Evolutionary conservation across 1,284 basidiomycete genomes (phyloP).

Genomic region (Clitocybe nebularis): DNA sequence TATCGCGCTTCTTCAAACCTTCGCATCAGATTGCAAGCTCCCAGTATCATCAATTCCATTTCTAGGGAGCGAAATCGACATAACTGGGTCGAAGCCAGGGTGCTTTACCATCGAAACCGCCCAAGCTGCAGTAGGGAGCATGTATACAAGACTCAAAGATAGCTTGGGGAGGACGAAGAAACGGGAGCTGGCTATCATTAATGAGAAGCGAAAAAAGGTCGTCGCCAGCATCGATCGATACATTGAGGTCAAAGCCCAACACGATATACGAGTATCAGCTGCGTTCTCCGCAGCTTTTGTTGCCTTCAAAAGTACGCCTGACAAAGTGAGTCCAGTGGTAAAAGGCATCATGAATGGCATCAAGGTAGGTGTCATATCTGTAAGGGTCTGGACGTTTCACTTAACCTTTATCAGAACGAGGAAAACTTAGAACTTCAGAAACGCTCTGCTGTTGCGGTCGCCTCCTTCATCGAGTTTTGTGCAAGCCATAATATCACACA

Average conservation of each 20-base stretch:
- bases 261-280: slow-evolving; percentile 87
- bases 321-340: slow-evolving; percentile 95
- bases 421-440: slow-evolving; percentile 87
- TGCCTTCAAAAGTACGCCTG: slow-evolving; percentile 77
- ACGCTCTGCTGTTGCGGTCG: slow-evolving; percentile 87
- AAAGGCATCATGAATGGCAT: slow-evolving; percentile 98
- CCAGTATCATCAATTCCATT: slow-evolving; percentile 76
- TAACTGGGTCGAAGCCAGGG: slow-evolving; percentile 57
- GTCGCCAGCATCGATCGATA: slow-evolving; percentile 81
- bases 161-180: slow-evolving; percentile 74
- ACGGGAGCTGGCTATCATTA: slow-evolving; percentile 70
- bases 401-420: slow-evolving; percentile 60
- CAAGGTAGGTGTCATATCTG: slow-evolving; percentile 57
- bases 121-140: slow-evolving; percentile 63
- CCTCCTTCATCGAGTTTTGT: slow-evolving; percentile 87
- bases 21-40: slow-evolving; percentile 84
- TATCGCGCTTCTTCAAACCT: slow-evolving; percentile 74
- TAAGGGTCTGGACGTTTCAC: background rate
- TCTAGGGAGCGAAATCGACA: slow-evolving; percentile 77
- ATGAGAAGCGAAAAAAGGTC: slow-evolving; percentile 75
- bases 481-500: slow-evolving; percentile 59
- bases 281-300: slow-evolving; percentile 91
- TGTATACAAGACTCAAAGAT: slow-evolving; percentile 76
- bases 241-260: slow-evolving; percentile 77
- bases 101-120: slow-evolving; percentile 85